These are phyloP conservation scores for Stagonosporopsis tanaceti DNA, from an alignment of 2,329 filamentous ascomycete genomes.

Conservation along the genomic window DNA sequence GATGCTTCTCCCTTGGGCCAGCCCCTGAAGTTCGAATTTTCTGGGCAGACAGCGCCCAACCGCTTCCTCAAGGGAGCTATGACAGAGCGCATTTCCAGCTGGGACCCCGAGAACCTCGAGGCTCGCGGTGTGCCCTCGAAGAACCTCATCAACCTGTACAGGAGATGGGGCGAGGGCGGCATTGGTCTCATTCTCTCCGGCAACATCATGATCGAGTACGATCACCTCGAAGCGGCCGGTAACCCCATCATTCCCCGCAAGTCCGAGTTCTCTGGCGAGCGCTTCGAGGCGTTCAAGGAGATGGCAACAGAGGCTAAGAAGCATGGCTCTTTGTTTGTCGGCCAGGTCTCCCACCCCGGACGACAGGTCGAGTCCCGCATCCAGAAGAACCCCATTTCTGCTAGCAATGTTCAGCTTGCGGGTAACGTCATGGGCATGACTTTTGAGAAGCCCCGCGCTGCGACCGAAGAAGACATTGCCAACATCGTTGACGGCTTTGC, in stretches of 20 bases:
- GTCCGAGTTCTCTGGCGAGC: constrained; percentile 60
- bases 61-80: constrained; percentile 74
- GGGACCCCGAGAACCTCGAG: constrained; percentile 62
- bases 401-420: constrained; percentile 53
- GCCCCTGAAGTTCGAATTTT: constrained; percentile 57
- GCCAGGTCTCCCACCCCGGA: constrained; percentile 70
- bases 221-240: constrained; percentile 64
- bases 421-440: constrained; percentile 53
- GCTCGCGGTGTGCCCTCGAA: constrained; percentile 63
- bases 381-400: constrained; percentile 60
- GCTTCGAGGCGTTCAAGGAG: constrained; percentile 67
- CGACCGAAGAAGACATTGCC: constrained; percentile 63
- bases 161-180: constrained; percentile 61
- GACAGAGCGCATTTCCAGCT: constrained; percentile 70
- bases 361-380: constrained; percentile 59
- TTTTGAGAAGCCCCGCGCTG: constrained; percentile 63
- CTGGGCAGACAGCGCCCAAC: constrained; percentile 66
- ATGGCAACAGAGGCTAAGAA: constrained; percentile 64
- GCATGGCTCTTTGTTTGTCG: constrained; percentile 66
- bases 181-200: constrained; percentile 65
- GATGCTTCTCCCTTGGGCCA: constrained; percentile 53
- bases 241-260: constrained; percentile 68
- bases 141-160: constrained; percentile 63
- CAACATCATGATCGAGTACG: constrained; percentile 70
- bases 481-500: constrained; percentile 67